Evolutionary conservation across 2,329 filamentous ascomycete species (phyloP), one percentile per base, ranked within the genome.

Genomic region (Eutypella sp.): DNA sequence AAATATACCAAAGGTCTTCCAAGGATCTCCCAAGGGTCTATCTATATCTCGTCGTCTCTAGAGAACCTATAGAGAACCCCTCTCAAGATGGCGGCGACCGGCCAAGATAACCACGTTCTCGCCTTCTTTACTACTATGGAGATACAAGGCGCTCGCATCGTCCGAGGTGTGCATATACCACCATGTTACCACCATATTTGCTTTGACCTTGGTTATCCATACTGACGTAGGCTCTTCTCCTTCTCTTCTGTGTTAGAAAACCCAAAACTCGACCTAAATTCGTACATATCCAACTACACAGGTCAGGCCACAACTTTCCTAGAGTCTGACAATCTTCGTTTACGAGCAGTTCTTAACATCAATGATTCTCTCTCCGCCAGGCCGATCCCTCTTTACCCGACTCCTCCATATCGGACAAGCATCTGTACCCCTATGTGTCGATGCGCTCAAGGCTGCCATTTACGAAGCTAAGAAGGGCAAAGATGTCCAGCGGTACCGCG

Each of bases 181-280:
- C n/a, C n/a, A n/a, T n/a, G n/a, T n/a, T n/a, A n/a, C n/a, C n/a
- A n/a, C n/a, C n/a, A n/a, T n/a, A n/a, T n/a, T n/a, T n/a, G 25
- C 22, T 18, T 24, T n/a, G 33, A 20, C 15, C 15, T 7, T 36
- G 13, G 16, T 8, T 31, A 13, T 16, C n/a, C 25, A 24, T 44
- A 9, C 45, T 43, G 15, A 20, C 36, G 20, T 24, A n/a, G 20
- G 11, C 7, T 27, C 29, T n/a, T n/a, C n/a, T n/a, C n/a, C n/a
- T n/a, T n/a, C n/a, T n/a, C n/a, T n/a, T n/a, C 29, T 29, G 34
- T 36, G 48, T 15, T 43, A 92, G 88, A 89, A 40, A 68, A 79
- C 6, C 91, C 92, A 9, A 96, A 92, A 62, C 85, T 97, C 56
- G 93, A 97, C 59, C 78, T 99, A 36, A 89, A 96, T 50, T 81